Evolutionary conservation across 2,329 filamentous ascomycete genomes (phyloP).

Genomic region (Fusarium concolor): DNA sequence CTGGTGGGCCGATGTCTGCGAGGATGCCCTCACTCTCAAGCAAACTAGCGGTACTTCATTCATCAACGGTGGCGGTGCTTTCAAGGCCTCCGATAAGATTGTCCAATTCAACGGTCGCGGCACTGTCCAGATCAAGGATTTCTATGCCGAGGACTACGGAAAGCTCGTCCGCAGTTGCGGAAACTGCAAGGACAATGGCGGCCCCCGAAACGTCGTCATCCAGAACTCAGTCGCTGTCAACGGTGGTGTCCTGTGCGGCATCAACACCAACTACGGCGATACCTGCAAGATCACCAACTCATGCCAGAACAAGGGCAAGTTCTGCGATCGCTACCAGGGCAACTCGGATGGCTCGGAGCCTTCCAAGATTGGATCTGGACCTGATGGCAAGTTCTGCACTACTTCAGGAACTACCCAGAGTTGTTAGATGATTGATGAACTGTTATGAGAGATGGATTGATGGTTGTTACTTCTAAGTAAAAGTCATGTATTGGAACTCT

Average conservation of each 20-base stretch:
- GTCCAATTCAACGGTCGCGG: constrained; percentile 58
- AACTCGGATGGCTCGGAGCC: constrained; percentile 40
- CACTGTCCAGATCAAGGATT: constrained; percentile 55
- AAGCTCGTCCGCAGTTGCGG: constrained; percentile 64
- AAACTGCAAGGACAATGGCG: constrained; percentile 45
- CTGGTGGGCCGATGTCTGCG: constrained; percentile 56
- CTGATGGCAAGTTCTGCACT: constrained; percentile 39
- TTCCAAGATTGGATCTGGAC: constrained; percentile 41
- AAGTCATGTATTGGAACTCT: background rate
- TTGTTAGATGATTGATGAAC: constrained; percentile 27
- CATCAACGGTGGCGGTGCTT: constrained; percentile 50
- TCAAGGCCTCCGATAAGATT: constrained; percentile 43
- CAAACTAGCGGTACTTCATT: constrained; percentile 55
- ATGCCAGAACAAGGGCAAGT: constrained; percentile 41
- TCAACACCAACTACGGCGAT: constrained; percentile 45
- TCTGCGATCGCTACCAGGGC: constrained; percentile 36
- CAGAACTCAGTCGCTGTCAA: constrained; percentile 36
- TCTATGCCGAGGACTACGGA: constrained; percentile 49
- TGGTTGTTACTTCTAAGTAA: background rate
- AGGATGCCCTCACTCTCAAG: constrained; percentile 53
- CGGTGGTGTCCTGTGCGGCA: constrained; percentile 42
- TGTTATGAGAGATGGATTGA: background rate
- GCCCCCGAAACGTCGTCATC: constrained; percentile 39
- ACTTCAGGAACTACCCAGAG: constrained; percentile 14
- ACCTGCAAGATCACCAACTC: constrained; percentile 42